Percentiles rank a stretch among this genome's conserved stretches.
phyloP scores from a whole-genome alignment of 2,329 filamentous ascomycete species.

The Fusarium temperatum region DNA sequence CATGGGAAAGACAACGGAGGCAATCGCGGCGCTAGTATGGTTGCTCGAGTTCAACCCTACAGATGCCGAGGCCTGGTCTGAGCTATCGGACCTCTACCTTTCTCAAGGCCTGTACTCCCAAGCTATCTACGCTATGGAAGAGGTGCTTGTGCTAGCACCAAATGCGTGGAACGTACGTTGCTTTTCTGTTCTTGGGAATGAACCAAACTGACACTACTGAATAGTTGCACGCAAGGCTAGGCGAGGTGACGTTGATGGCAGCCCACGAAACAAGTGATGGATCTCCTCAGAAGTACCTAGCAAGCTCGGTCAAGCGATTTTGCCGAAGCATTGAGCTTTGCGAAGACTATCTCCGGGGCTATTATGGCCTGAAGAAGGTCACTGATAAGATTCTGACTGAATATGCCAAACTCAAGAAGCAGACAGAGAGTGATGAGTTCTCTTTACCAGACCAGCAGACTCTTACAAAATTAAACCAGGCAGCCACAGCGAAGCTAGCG shows the following conservation, averaged over 20 bases:
- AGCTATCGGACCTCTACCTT: conserved; percentile 88
- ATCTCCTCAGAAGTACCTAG: conserved; percentile 63
- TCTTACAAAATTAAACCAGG: conserved; percentile 74
- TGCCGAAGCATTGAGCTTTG: conserved; percentile 93
- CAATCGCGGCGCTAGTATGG: conserved; percentile 76
- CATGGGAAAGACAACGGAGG: conserved; percentile 74
- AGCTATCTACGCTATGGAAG: conserved; percentile 88
- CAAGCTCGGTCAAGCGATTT: conserved; percentile 84
- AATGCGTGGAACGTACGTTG: conserved; percentile 91
- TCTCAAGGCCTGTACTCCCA: conserved; percentile 81
- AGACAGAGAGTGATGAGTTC: conserved; percentile 59
- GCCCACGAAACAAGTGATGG: conserved; percentile 56
- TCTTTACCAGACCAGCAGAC: conserved; percentile 65
- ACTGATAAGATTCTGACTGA: conserved; percentile 61
- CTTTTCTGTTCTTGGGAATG: neutral
- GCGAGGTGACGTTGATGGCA: conserved; percentile 82
- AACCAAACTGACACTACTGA: conserved; percentile 31
- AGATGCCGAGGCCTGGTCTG: conserved; percentile 92
- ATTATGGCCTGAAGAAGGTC: conserved; percentile 85
- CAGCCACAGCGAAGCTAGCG: conserved; percentile 76
- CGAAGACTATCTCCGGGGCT: conserved; percentile 89
- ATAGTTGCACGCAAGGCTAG: conserved; percentile 87
- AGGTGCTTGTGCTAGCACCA: conserved; percentile 84
- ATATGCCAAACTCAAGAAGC: conserved; percentile 54
- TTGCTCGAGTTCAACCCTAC: conserved; percentile 86